Percentiles rank a stretch among this genome's conserved stretches.
phyloP scores from a whole-genome alignment of 768 basidiomycete genomes.

The Boletellus sp. region DNA sequence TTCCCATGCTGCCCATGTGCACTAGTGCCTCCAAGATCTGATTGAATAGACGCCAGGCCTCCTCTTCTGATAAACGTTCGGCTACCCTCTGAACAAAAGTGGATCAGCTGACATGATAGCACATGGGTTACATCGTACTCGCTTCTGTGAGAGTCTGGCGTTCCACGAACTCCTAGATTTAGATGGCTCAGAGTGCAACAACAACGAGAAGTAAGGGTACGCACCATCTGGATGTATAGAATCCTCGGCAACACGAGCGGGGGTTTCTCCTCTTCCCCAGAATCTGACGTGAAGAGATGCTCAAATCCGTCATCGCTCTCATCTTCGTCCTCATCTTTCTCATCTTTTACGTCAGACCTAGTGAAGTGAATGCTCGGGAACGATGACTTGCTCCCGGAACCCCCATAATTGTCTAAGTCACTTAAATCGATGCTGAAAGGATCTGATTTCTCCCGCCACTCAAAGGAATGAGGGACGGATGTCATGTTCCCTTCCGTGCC shows the following conservation, averaged over 20 bases:
- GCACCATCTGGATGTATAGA: slow-evolving; percentile 93
- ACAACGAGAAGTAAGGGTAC: background rate
- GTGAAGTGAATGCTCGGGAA: slow-evolving; percentile 89
- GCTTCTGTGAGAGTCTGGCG: slow-evolving; percentile 88
- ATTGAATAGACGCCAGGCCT: slow-evolving; percentile 86
- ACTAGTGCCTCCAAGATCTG: slow-evolving; percentile 88
- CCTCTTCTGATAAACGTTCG: slow-evolving; percentile 77
- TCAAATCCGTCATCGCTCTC: slow-evolving; percentile 41
- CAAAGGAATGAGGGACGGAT: slow-evolving; percentile 47
- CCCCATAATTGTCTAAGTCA: slow-evolving; percentile 58
- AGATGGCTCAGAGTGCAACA: background rate
- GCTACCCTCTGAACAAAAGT: slow-evolving; percentile 54
- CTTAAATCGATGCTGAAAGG: slow-evolving; percentile 64
- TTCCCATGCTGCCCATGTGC: slow-evolving; percentile 85
- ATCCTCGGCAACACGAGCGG: slow-evolving; percentile 44
- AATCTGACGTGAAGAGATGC: slow-evolving; percentile 35
- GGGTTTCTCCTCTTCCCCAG: slow-evolving; percentile 33
- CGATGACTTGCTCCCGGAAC: slow-evolving; percentile 47
- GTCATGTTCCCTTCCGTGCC: slow-evolving; percentile 49
- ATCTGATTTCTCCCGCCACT: slow-evolving; percentile 45
- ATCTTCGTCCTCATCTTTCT: slow-evolving; percentile 42
- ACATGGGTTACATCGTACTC: background rate
- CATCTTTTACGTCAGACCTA: slow-evolving; percentile 38
- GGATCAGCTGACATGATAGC: background rate
- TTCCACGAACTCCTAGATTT: slow-evolving; percentile 77